Conservation (phyloP, 768 basidiomycete genomes). For the Leccinum pellstonianum region DNA sequence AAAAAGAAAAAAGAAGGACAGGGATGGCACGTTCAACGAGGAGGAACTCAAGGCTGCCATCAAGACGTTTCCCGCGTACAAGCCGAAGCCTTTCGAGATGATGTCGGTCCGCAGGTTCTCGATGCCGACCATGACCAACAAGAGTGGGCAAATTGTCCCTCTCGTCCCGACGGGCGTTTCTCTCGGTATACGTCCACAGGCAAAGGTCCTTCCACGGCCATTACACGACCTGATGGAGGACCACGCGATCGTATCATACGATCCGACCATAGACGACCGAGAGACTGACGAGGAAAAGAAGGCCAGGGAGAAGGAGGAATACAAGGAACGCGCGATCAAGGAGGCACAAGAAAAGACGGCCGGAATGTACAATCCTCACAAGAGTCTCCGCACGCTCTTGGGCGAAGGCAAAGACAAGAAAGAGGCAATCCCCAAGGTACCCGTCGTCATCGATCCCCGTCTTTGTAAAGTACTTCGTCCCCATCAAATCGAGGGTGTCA, state of each 20-base stretch:
- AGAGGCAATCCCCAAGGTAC: slow-evolving; percentile 70
- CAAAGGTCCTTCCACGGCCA: slow-evolving; percentile 82
- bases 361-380: slow-evolving; percentile 87
- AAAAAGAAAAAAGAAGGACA: slow-evolving; percentile 68
- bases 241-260: slow-evolving; percentile 95
- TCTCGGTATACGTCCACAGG: slow-evolving; percentile 81
- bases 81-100: slow-evolving; percentile 73
- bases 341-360: slow-evolving; percentile 69
- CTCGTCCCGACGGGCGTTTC: slow-evolving; percentile 64
- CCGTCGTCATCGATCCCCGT: slow-evolving; percentile 94
- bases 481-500: slow-evolving; percentile 98
- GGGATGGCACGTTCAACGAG: slow-evolving; percentile 60
- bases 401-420: slow-evolving; percentile 73
- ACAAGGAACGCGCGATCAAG: slow-evolving; percentile 57
- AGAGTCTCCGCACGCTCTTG: slow-evolving; percentile 76
- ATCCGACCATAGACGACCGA: slow-evolving; percentile 91
- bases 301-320: slow-evolving; percentile 72
- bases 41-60: slow-evolving; percentile 61
- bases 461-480: slow-evolving; percentile 87
- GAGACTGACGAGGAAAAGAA: slow-evolving; percentile 86
- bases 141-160: slow-evolving; percentile 60
- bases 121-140: slow-evolving; percentile 76
- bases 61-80: slow-evolving; percentile 75
- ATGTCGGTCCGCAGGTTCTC: slow-evolving; percentile 62
- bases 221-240: slow-evolving; percentile 98